phyloP scores from a whole-genome alignment of 345 rosid genomes.

The Geranium brycei region DNA sequence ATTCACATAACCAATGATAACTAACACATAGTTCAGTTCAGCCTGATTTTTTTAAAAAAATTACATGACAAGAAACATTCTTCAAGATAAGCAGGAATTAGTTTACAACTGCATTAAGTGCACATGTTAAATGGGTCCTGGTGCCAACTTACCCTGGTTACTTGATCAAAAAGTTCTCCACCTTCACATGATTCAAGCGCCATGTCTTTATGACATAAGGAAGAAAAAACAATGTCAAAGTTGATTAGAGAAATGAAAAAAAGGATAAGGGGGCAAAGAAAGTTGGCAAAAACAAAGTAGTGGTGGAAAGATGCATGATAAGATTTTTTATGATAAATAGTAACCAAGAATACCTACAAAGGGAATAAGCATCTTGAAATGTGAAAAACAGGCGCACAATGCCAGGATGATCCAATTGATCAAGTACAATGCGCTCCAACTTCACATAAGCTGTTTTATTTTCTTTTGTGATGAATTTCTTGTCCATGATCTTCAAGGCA shows the following conservation, averaged over 20 bases:
- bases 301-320: not conserved
- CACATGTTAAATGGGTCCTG: not conserved
- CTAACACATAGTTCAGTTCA: not conserved
- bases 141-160: slow-evolving; percentile 69
- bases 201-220: slow-evolving; percentile 47
- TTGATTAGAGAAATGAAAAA: slow-evolving; percentile 2
- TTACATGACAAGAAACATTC: not conserved
- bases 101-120: slow-evolving; percentile 4
- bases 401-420: slow-evolving; percentile 96
- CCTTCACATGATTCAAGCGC: slow-evolving; percentile 98
- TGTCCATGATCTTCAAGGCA: slow-evolving; percentile 98
- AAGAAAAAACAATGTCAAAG: slow-evolving; percentile 19
- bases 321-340: not conserved
- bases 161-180: slow-evolving; percentile 96
- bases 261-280: too few species aligned
- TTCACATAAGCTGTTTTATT: slow-evolving; percentile 93
- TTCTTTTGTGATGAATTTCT: slow-evolving; percentile 93
- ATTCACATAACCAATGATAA: not conserved
- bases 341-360: slow-evolving; percentile 49
- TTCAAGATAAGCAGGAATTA: not conserved
- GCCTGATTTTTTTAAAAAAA: not conserved
- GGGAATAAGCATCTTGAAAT: slow-evolving; percentile 77
- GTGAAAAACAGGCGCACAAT: slow-evolving; percentile 78
- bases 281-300: not conserved
- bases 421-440: slow-evolving; percentile 88